phyloP scores from a whole-genome alignment of 2,329 filamentous ascomycete species.

The Alternaria gansuensis region DNA sequence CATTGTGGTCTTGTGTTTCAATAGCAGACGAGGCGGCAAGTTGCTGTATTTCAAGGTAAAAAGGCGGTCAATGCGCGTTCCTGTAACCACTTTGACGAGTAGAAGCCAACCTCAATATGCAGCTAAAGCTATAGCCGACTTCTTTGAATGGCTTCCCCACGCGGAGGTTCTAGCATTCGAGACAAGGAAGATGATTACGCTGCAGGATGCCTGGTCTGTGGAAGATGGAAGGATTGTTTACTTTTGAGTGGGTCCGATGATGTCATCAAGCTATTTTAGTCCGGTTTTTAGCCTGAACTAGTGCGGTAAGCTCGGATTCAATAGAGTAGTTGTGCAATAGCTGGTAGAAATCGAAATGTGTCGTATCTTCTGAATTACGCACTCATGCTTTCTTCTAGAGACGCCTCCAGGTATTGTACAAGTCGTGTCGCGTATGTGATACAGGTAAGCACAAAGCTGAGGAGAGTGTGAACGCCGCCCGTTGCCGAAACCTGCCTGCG shows the following conservation, averaged over 20 bases:
- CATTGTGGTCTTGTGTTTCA: conserved; percentile 14
- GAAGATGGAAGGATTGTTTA: neutral
- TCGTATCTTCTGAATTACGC: conserved; percentile 14
- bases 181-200: neutral
- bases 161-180: neutral
- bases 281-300: conserved; percentile 7
- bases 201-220: neutral
- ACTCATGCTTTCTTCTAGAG: conserved; percentile 28
- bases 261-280: conserved; percentile 15
- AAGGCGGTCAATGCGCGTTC: conserved; percentile 17
- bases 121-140: conserved; percentile 4
- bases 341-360: conserved; percentile 3
- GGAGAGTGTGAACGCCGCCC: conserved; percentile 50
- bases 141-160: neutral
- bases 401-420: conserved; percentile 43
- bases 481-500: conserved; percentile 37
- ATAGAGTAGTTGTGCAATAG: conserved; percentile 2
- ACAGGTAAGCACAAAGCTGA: conserved; percentile 49
- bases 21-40: conserved; percentile 1
- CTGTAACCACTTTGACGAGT: conserved; percentile 12
- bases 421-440: conserved; percentile 42
- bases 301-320: conserved; percentile 11
- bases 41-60: conserved; percentile 10
- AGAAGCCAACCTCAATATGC: conserved; percentile 9
- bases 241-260: conserved; percentile 12